Conservation (phyloP, 306 rosid species). For the Carpinus viminea region DNA sequence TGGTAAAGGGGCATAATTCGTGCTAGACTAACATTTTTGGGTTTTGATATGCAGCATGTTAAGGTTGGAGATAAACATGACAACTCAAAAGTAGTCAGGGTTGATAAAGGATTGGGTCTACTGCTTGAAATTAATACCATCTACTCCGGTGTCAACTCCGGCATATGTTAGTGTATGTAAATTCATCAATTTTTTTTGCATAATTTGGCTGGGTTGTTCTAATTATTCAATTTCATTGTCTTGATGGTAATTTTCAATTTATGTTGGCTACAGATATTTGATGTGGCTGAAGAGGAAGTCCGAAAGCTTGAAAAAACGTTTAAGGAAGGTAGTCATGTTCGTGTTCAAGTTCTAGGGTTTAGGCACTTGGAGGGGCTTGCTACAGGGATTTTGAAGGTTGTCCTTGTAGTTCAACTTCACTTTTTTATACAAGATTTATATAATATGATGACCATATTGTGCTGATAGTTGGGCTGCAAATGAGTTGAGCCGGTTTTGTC, state of each 20-base stretch:
- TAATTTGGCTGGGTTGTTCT: constrained; percentile 10
- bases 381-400: constrained; percentile 84
- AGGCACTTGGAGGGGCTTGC: constrained; percentile 95
- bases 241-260: constrained; percentile 21
- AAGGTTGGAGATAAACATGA: constrained; percentile 83
- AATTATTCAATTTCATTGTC: constrained; percentile 9
- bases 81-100: constrained; percentile 79
- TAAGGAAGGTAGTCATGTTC: constrained; percentile 72
- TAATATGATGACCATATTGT: not conserved
- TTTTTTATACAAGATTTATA: not conserved
- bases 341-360: constrained; percentile 85
- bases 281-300: constrained; percentile 70
- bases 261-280: constrained; percentile 56
- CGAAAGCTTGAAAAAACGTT: constrained; percentile 86
- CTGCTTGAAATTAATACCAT: constrained; percentile 82
- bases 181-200: constrained; percentile 2
- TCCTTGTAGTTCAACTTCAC: constrained; percentile 10
- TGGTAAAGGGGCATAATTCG: constrained; percentile 13
- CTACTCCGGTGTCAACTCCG: constrained; percentile 71
- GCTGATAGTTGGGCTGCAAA: not conserved
- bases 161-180: constrained; percentile 77
- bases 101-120: constrained; percentile 74
- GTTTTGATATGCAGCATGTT: constrained; percentile 55
- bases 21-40: constrained; percentile 22
- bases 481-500: not conserved